Percentiles rank a stretch among this genome's conserved stretches.
Evolutionary conservation across 2,329 filamentous ascomycete species (phyloP).

Genomic region (Fusarium heterosporum): DNA sequence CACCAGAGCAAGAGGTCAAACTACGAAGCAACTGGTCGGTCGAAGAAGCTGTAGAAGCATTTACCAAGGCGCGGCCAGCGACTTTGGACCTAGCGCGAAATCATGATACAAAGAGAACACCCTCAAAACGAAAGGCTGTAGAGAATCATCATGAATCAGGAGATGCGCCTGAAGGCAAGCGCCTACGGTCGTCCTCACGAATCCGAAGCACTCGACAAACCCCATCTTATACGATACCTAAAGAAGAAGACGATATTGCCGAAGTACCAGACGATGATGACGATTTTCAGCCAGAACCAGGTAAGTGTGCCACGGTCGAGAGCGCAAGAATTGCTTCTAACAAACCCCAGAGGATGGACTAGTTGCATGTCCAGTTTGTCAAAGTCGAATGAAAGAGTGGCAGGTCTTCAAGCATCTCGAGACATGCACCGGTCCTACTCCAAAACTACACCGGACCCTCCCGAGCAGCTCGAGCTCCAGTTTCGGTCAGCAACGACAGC

Average conservation of each 20-base stretch:
- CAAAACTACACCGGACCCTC: slow-evolving; percentile 8
- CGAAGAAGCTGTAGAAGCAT: slow-evolving; percentile 85
- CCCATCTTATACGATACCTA: slow-evolving; percentile 42
- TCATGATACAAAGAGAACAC: slow-evolving; percentile 1
- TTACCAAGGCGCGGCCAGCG: slow-evolving; percentile 71
- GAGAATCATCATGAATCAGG: slow-evolving; percentile 47
- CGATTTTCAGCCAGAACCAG: slow-evolving; percentile 49
- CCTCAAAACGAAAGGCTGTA: slow-evolving; percentile 66
- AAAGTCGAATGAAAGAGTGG: slow-evolving; percentile 80
- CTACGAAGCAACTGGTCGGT: slow-evolving; percentile 86
- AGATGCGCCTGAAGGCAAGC: slow-evolving; percentile 57
- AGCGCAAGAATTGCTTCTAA: slow-evolving; percentile 16
- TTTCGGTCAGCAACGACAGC: slow-evolving; percentile 44
- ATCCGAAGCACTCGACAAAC: slow-evolving; percentile 58
- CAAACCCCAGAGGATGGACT: slow-evolving; percentile 73
- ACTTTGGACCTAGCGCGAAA: slow-evolving; percentile 73
- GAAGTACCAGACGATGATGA: slow-evolving; percentile 46
- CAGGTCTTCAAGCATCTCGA: slow-evolving; percentile 86
- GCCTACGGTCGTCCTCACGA: slow-evolving; percentile 64
- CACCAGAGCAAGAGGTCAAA: slow-evolving; percentile 83
- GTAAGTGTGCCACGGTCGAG: slow-evolving; percentile 23
- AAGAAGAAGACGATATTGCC: slow-evolving; percentile 42
- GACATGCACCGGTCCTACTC: slow-evolving; percentile 61
- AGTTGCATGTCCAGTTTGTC: slow-evolving; percentile 86
- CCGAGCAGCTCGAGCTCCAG: slow-evolving; percentile 19